Evolutionary conservation across 2,329 filamentous ascomycete genomes (phyloP).

Genomic region (Spiromastix sp.): DNA sequence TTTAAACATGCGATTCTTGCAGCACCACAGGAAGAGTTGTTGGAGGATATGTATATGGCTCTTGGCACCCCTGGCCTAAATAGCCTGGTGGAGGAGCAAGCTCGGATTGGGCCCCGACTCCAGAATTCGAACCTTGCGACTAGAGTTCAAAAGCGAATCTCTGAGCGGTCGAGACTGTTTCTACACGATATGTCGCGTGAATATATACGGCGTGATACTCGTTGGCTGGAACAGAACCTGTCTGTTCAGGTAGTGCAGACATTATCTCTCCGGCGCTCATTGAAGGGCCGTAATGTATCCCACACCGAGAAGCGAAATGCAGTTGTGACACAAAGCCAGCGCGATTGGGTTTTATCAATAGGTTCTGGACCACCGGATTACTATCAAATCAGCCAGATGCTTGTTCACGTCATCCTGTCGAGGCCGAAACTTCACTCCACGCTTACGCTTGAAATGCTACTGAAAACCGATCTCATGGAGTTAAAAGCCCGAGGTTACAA

Average conservation of each 20-base stretch:
- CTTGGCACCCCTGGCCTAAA: slow-evolving; percentile 72
- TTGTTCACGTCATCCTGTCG: slow-evolving; percentile 69
- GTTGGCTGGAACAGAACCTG: slow-evolving; percentile 84
- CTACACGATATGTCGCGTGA: slow-evolving; percentile 72
- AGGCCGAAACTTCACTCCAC: slow-evolving; percentile 82
- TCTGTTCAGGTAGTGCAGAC: slow-evolving; percentile 66
- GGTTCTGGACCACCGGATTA: slow-evolving; percentile 64
- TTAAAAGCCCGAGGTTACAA: slow-evolving; percentile 87
- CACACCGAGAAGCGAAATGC: slow-evolving; percentile 68
- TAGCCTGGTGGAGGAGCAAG: slow-evolving; percentile 65
- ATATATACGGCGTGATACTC: slow-evolving; percentile 72
- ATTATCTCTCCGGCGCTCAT: slow-evolving; percentile 65
- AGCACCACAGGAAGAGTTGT: slow-evolving; percentile 76
- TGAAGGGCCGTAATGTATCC: slow-evolving; percentile 58
- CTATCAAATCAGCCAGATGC: slow-evolving; percentile 82
- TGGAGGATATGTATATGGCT: slow-evolving; percentile 75
- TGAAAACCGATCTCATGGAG: slow-evolving; percentile 74
- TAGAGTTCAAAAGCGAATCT: slow-evolving; percentile 65
- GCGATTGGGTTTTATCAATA: slow-evolving; percentile 62
- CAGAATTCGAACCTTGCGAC: slow-evolving; percentile 59
- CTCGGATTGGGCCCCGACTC: slow-evolving; percentile 57
- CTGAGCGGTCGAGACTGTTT: slow-evolving; percentile 84
- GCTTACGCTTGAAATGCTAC: slow-evolving; percentile 80
- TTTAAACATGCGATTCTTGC: slow-evolving; percentile 80
- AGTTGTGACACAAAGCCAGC: slow-evolving; percentile 49